Evolutionary conservation across 148 eudicot genomes (phyloP).

Genomic region (Talinum fruticosum): DNA sequence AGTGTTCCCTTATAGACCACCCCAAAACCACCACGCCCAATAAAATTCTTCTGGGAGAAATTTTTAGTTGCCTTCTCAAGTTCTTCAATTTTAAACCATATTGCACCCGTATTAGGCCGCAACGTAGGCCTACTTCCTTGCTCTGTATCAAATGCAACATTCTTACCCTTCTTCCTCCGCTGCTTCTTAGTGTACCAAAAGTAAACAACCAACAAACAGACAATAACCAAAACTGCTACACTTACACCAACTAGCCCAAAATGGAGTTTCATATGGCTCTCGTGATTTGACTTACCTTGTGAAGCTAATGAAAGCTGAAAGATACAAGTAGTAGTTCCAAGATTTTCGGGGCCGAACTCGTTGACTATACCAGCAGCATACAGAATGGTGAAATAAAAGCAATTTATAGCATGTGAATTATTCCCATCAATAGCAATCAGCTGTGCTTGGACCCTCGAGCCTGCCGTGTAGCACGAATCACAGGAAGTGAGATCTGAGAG

Average conservation of each 20-base stretch:
- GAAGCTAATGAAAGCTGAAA: constrained; percentile 34
- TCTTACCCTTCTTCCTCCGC: constrained; percentile 26
- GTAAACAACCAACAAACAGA: constrained; percentile 38
- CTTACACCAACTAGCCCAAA: constrained; percentile 51
- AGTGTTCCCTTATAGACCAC: constrained; percentile 53
- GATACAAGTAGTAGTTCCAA: constrained; percentile 40
- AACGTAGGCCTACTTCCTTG: constrained; percentile 37
- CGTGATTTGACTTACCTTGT: constrained; percentile 9
- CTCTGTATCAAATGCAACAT: constrained; percentile 26
- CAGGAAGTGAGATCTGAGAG: constrained; percentile 45
- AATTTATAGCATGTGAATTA: constrained; percentile 39
- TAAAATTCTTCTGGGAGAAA: constrained; percentile 58
- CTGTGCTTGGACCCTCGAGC: constrained; percentile 35
- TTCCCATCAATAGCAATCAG: constrained; percentile 50
- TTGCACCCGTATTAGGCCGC: constrained; percentile 54
- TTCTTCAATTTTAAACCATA: constrained; percentile 55
- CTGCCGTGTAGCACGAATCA: constrained; percentile 51
- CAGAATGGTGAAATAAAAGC: constrained; percentile 49
- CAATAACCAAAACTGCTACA: constrained; percentile 34
- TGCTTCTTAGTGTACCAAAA: constrained; percentile 45
- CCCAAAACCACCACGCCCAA: constrained; percentile 69
- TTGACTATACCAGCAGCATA: constrained; percentile 72
- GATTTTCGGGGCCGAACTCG: constrained; percentile 49
- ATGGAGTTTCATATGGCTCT: constrained; percentile 26
- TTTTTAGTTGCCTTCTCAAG: constrained; percentile 51